Percentiles rank a stretch among this genome's conserved stretches.
Conservation (phyloP, 768 basidiomycete species). For the Pisolithus sp. region DNA sequence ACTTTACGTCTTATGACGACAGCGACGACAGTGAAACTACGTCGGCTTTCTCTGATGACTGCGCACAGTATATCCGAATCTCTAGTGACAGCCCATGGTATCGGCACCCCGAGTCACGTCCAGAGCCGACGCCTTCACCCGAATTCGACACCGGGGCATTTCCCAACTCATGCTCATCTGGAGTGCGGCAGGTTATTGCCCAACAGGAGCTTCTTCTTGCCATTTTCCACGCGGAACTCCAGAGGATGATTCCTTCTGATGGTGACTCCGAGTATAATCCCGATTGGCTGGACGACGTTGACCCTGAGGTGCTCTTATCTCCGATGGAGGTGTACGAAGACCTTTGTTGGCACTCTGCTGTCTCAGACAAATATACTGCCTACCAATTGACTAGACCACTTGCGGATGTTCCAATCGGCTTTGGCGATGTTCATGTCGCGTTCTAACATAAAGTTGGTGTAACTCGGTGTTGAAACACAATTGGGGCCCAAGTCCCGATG, state of each 20-base stretch:
- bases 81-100: slow-evolving; percentile 35
- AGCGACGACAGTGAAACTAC: slow-evolving; percentile 17
- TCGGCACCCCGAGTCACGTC: slow-evolving; percentile 21
- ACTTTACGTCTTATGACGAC: slow-evolving; percentile 11
- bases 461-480: background rate
- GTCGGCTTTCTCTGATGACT: slow-evolving; percentile 18
- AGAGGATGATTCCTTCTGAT: slow-evolving; percentile 15
- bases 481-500: too few relatives aligned
- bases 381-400: slow-evolving; percentile 8
- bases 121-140: slow-evolving; percentile 16
- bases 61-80: slow-evolving; percentile 36
- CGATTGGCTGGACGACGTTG: slow-evolving; percentile 24
- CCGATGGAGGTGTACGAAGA: slow-evolving; percentile 24
- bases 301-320: slow-evolving; percentile 22
- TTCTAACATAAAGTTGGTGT: slow-evolving; percentile 13
- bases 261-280: slow-evolving; percentile 12
- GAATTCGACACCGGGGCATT: slow-evolving; percentile 14
- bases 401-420: slow-evolving; percentile 25
- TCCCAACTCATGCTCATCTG: slow-evolving; percentile 24
- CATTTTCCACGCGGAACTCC: slow-evolving; percentile 27
- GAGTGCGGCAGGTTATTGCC: slow-evolving; percentile 27
- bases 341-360: slow-evolving; percentile 24
- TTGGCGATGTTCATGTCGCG: slow-evolving; percentile 16
- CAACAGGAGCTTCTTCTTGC: slow-evolving; percentile 28
- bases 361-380: slow-evolving; percentile 14